Conservation (phyloP, 2,329 filamentous ascomycete species). For the Phyllosticta ampelicida region DNA sequence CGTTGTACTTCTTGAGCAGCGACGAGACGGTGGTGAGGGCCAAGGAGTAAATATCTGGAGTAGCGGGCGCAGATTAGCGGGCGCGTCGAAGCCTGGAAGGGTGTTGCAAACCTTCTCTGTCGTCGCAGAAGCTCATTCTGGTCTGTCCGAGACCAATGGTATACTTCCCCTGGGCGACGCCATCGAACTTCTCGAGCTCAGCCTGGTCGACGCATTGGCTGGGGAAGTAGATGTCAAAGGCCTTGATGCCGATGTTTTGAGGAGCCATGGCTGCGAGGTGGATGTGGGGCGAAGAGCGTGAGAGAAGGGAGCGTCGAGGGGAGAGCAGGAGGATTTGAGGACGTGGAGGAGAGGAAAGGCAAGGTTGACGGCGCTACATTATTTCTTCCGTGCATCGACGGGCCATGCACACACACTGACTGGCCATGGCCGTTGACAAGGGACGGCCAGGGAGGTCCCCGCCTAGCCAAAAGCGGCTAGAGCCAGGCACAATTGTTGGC, state of each 20-base stretch:
- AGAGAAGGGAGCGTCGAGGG: neutral
- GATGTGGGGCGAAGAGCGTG: neutral
- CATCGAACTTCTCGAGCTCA: slow-evolving; percentile 46
- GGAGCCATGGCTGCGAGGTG: slow-evolving; percentile 31
- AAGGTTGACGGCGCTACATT: neutral
- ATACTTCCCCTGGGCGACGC: slow-evolving; percentile 42
- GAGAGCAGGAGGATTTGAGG: slow-evolving; percentile 15
- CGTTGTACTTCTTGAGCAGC: slow-evolving; percentile 42
- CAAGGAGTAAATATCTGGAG: slow-evolving; percentile 43
- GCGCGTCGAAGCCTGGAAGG: neutral
- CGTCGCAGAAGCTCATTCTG: slow-evolving; percentile 46
- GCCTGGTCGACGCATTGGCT: slow-evolving; percentile 45
- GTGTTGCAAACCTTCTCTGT: slow-evolving; percentile 37
- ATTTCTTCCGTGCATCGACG: neutral
- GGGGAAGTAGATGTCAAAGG: slow-evolving; percentile 45
- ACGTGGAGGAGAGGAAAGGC: slow-evolving; percentile 1
- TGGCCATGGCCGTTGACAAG: neutral
- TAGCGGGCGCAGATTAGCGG: slow-evolving; percentile 4
- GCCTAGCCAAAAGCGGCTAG: neutral
- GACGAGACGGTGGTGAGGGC: slow-evolving; percentile 41
- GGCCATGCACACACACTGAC: neutral
- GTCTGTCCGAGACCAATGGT: slow-evolving; percentile 45
- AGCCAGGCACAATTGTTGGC: neutral
- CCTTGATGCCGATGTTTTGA: slow-evolving; percentile 43
- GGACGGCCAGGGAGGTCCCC: neutral